A percentile compares a stretch with the other conserved stretches of the same genome.
phyloP scores from a whole-genome alignment of 2,329 filamentous ascomycete species.

The Penicillium sp. region DNA sequence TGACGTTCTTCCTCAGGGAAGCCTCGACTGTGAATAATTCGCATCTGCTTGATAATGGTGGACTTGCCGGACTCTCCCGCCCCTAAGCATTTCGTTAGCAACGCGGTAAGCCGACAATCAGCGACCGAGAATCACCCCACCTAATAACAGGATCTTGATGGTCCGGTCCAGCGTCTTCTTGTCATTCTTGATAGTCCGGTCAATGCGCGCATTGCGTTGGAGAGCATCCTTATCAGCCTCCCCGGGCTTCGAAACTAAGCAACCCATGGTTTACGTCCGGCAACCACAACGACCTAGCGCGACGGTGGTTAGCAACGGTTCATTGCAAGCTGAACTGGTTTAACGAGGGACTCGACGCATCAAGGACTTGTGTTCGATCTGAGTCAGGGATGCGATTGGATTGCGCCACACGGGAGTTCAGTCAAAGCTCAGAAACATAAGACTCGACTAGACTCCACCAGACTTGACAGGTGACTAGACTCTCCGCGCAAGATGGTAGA shows the following conservation, averaged over 20 bases:
- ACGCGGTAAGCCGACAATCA: background rate
- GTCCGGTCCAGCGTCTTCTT: slow-evolving; percentile 83
- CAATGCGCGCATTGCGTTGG: slow-evolving; percentile 64
- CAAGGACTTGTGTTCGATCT: slow-evolving; percentile 8
- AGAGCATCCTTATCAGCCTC: slow-evolving; percentile 43
- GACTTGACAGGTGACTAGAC: background rate
- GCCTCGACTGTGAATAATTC: slow-evolving; percentile 89
- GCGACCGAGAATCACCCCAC: slow-evolving; percentile 51
- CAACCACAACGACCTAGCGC: slow-evolving; percentile 7
- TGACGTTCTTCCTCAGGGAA: slow-evolving; percentile 87
- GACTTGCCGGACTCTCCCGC: slow-evolving; percentile 96
- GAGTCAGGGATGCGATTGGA: slow-evolving; percentile 23
- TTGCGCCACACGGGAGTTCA: slow-evolving; percentile 7
- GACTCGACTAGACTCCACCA: slow-evolving; percentile 1
- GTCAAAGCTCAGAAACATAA: slow-evolving; percentile 12
- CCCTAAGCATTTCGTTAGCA: slow-evolving; percentile 55
- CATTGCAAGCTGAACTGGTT: background rate
- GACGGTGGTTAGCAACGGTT: slow-evolving; percentile 8
- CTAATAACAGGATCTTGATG: slow-evolving; percentile 89
- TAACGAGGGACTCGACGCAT: slow-evolving; percentile 2
- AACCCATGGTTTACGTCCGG: slow-evolving; percentile 40
- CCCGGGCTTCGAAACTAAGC: slow-evolving; percentile 42
- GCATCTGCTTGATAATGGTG: slow-evolving; percentile 98
- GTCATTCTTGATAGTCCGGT: slow-evolving; percentile 79
- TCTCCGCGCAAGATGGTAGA: slow-evolving; percentile 1